A percentile compares a stretch with the other conserved stretches of the same genome.
Conservation (phyloP, 2,329 filamentous ascomycete genomes). For the Aspergillus puulaauensis region DNA sequence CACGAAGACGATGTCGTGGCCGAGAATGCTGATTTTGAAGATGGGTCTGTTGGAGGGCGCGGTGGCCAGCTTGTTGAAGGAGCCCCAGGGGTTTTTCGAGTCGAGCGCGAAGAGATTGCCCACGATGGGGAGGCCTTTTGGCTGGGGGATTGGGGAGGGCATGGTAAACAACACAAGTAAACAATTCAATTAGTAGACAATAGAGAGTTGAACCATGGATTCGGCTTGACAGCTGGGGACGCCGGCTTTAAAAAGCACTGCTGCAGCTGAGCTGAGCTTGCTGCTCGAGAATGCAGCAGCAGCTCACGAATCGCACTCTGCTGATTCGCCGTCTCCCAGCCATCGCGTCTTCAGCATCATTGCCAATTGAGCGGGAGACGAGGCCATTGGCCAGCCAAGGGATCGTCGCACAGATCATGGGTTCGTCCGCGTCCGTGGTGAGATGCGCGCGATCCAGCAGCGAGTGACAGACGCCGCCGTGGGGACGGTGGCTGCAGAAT, state of each 20-base stretch:
- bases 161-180: slow-evolving; percentile 19
- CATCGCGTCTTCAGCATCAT: not conserved
- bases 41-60: slow-evolving; percentile 56
- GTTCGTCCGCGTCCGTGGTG: slow-evolving; percentile 8
- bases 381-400: slow-evolving; percentile 12
- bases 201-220: not conserved
- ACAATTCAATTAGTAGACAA: not conserved
- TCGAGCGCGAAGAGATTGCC: slow-evolving; percentile 55
- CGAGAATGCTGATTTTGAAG: slow-evolving; percentile 55
- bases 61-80: slow-evolving; percentile 49
- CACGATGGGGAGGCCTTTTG: slow-evolving; percentile 51
- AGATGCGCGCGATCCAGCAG: not conserved
- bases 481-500: not conserved
- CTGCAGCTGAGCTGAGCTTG: not conserved
- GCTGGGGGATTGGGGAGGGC: slow-evolving; percentile 53
- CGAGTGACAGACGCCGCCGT: not conserved
- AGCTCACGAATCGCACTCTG: not conserved
- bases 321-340: slow-evolving; percentile 6
- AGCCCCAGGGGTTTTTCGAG: slow-evolving; percentile 51
- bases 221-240: not conserved
- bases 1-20: slow-evolving; percentile 50
- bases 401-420: slow-evolving; percentile 26
- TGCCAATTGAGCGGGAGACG: too few relatives aligned
- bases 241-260: not conserved
- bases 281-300: not conserved